phyloP scores from a whole-genome alignment of 202 grass and related monocot species.

The Saccharum hybrid region DNA sequence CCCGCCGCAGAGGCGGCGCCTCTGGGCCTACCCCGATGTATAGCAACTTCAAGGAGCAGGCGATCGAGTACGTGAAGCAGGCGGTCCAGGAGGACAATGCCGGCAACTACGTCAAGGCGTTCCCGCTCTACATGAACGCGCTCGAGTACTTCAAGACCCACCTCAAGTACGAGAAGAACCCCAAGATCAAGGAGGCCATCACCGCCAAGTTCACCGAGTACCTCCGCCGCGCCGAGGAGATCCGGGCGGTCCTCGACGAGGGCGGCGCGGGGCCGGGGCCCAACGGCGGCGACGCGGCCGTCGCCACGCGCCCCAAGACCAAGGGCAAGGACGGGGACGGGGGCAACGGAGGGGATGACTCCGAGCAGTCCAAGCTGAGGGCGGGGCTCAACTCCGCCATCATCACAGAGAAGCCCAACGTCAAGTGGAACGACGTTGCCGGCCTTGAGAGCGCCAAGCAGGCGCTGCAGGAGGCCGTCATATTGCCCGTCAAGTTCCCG shows the following conservation, averaged over 20 bases:
- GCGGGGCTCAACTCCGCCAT: conserved; percentile 92
- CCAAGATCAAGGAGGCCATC: conserved; percentile 98
- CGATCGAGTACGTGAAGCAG: conserved; percentile 98
- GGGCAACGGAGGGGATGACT: conserved; percentile 75
- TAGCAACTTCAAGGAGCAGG: conserved; percentile 99
- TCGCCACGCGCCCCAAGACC: conserved; percentile 84
- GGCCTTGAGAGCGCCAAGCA: conserved; percentile 91
- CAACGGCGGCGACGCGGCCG: conserved; percentile 78
- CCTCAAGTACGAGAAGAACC: conserved; percentile 99
- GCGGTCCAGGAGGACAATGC: conserved; percentile 99
- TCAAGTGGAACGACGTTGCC: conserved; percentile 99
- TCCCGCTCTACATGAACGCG: conserved; percentile 97
- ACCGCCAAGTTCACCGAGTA: conserved; percentile 99
- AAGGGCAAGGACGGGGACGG: conserved; percentile 91
- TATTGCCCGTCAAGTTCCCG: conserved; percentile 95
- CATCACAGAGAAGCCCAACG: conserved; percentile 91
- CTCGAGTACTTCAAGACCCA: conserved; percentile 99
- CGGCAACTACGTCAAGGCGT: conserved; percentile 96
- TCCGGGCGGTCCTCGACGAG: conserved; percentile 89
- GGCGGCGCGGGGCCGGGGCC: conserved; percentile 58
- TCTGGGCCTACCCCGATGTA: conserved; percentile 64
- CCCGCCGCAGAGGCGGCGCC: conserved; percentile 46
- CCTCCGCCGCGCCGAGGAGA: conserved; percentile 98
- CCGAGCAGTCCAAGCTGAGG: conserved; percentile 90
- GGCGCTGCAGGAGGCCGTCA: conserved; percentile 90